phyloP scores from a whole-genome alignment of 2,329 filamentous ascomycete genomes.

The Allantophomopsis cytisporea region DNA sequence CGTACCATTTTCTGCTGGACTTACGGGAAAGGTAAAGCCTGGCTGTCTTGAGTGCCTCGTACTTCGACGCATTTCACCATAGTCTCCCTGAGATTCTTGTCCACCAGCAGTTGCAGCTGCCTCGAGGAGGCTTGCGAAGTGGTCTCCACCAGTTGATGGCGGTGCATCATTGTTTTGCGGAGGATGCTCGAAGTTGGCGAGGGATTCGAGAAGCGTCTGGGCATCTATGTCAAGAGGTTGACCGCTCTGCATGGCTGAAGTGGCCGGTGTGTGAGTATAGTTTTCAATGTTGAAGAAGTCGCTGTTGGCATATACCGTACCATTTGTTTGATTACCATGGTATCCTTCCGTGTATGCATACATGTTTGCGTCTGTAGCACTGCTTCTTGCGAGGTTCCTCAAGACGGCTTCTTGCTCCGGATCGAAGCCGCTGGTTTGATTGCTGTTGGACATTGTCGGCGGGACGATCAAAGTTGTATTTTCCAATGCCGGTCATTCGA shows the following conservation, averaged over 20 bases:
- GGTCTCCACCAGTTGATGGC: constrained; percentile 6
- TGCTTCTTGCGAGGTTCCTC: constrained; percentile 3
- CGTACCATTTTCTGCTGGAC: background rate
- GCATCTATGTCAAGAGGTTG: constrained; percentile 6
- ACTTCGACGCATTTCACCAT: background rate
- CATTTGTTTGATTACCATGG: constrained; percentile 2
- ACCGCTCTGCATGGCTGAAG: too few species aligned
- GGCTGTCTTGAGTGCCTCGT: background rate
- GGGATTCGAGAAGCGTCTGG: constrained; percentile 12
- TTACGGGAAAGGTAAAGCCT: background rate
- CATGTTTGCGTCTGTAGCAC: constrained; percentile 2
- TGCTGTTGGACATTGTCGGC: too few species aligned
- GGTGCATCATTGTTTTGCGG: constrained; percentile 2
- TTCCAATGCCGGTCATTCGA: too few species aligned
- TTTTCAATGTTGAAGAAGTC: constrained; percentile 1
- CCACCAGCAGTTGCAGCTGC: constrained; percentile 13
- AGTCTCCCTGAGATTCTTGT: constrained; percentile 1
- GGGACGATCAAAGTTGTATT: too few species aligned
- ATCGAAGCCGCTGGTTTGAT: background rate
- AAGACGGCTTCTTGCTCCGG: constrained; percentile 5
- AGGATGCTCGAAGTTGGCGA: constrained; percentile 10
- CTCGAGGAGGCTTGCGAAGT: constrained; percentile 13
- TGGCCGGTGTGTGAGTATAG: background rate
- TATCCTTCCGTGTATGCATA: constrained; percentile 2
- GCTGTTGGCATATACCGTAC: too few species aligned